These are phyloP conservation scores for Spinellus fusiger DNA, from an alignment of 192 early-diverging fungal species.

Conservation along the genomic window DNA sequence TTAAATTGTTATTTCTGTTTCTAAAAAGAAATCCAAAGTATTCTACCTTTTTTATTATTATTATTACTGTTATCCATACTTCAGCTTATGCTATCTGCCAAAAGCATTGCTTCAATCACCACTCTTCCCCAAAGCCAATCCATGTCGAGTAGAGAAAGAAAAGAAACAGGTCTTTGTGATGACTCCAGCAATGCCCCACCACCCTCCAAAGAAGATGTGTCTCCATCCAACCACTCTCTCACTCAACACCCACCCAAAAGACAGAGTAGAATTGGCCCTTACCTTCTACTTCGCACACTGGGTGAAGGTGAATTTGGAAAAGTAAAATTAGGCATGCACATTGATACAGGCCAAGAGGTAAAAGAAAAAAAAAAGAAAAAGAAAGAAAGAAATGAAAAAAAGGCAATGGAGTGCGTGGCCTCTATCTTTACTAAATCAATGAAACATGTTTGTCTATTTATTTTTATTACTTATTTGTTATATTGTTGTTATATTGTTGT, in stretches of 20 bases:
- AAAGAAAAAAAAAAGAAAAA: not conserved
- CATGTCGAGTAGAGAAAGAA: slow-evolving; percentile 5
- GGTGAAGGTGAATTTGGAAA: slow-evolving; percentile 90
- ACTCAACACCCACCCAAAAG: not conserved
- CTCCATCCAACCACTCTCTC: not conserved
- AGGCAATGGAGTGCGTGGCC: not conserved
- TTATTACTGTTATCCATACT: too few relatives aligned
- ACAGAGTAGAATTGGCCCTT: slow-evolving; percentile 53
- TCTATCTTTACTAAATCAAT: too few relatives aligned
- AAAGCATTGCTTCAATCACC: too few relatives aligned
- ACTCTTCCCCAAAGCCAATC: too few relatives aligned
- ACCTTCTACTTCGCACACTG: slow-evolving; percentile 79
- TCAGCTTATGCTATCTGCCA: too few relatives aligned
- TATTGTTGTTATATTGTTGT: not conserved
- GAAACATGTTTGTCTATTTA: not conserved
- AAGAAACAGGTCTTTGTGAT: not conserved
- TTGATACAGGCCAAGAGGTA: slow-evolving; percentile 37
- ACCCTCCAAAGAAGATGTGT: not conserved
- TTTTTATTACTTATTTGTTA: not conserved
- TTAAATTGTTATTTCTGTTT: not conserved
- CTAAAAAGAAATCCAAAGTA: too few relatives aligned
- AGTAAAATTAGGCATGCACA: slow-evolving; percentile 79
- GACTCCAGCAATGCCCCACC: not conserved
- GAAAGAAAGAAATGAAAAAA: not conserved
- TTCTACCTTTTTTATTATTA: too few relatives aligned